These are phyloP conservation scores for Fraxinus ornus DNA, from an alignment of 305 asterid genomes.

Conservation along the genomic window DNA sequence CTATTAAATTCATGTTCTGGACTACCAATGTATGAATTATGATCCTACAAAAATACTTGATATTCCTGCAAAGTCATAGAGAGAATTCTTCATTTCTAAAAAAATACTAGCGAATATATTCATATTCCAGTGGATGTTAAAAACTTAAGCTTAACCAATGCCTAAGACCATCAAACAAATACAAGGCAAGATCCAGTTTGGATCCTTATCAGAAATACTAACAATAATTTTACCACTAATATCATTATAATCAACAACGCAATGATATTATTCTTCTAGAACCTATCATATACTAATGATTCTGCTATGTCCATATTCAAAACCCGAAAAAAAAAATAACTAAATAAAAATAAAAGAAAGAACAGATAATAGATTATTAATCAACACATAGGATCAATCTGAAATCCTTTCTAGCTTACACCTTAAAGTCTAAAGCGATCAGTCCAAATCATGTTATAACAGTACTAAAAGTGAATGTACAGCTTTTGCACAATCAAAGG, in stretches of 20 bases:
- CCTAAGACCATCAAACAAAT: not conserved
- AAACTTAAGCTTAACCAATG: not conserved
- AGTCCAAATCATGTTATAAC: not conserved
- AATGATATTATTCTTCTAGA: not conserved
- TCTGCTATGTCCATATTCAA: not conserved
- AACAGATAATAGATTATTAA: not conserved
- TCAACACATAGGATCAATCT: not conserved
- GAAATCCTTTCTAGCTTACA: not conserved
- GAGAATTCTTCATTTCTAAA: not conserved
- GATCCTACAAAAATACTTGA: not conserved
- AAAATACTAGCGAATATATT: not conserved
- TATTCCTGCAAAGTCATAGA: not conserved
- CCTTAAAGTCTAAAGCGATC: not conserved
- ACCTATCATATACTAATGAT: not conserved
- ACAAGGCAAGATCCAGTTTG: not conserved
- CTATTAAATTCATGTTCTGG: not conserved
- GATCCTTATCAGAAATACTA: too few species aligned
- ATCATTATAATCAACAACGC: not conserved
- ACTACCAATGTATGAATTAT: not conserved
- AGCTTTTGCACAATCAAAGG: conserved; percentile 8
- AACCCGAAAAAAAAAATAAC: too few species aligned
- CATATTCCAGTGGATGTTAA: not conserved
- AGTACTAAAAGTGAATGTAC: not conserved
- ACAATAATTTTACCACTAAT: not conserved
- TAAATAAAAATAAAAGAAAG: not conserved